Evolutionary conservation across 2,329 filamentous ascomycete species (phyloP).

Genomic region (Calonectria honghensis): DNA sequence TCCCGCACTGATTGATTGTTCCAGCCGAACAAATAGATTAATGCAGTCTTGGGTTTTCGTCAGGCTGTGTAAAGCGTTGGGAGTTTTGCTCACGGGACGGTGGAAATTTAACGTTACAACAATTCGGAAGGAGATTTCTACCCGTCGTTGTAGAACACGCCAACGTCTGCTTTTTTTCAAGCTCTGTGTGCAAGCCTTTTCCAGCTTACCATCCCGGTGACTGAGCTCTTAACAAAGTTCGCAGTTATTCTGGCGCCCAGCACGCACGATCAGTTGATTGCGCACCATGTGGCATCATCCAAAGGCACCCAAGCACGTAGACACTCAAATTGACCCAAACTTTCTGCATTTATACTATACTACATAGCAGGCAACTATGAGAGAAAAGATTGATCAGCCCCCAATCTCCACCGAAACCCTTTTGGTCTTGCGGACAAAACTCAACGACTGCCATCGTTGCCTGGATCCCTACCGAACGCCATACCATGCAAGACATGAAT

Average conservation of each 20-base stretch:
- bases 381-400: conserved; percentile 29
- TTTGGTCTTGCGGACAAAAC: conserved; percentile 46
- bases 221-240: not conserved
- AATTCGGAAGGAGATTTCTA: not conserved
- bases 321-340: conserved; percentile 32
- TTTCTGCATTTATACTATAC: conserved; percentile 30
- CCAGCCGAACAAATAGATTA: no score
- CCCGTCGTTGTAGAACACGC: not conserved
- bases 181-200: not conserved
- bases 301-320: not conserved
- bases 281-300: not conserved
- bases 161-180: not conserved
- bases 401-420: conserved; percentile 31
- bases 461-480: conserved; percentile 54
- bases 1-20: not conserved
- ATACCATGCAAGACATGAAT: conserved; percentile 54
- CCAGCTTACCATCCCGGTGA: not conserved
- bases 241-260: not conserved
- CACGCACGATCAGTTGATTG: not conserved
- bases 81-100: not conserved
- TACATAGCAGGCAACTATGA: conserved; percentile 23
- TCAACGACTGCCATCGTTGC: conserved; percentile 44
- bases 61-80: no score
- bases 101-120: not conserved
- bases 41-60: not conserved